phyloP scores from a whole-genome alignment of 2,329 filamentous ascomycete genomes.

The Grosmannia huntii region DNA sequence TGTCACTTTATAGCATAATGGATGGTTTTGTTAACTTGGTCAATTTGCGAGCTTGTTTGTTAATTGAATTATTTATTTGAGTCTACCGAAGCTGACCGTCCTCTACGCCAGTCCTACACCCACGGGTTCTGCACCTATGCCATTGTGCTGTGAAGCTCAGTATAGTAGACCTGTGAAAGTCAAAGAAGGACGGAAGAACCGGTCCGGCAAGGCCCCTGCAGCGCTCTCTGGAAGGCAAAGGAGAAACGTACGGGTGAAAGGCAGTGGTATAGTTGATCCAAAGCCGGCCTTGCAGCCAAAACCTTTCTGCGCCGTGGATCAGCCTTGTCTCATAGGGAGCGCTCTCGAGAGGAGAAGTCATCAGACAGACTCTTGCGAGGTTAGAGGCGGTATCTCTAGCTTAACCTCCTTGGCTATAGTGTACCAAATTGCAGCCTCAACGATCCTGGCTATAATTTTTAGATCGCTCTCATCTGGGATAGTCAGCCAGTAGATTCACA shows the following conservation, averaged over 20 bases:
- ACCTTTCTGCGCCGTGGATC: background rate
- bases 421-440: conserved; percentile 64
- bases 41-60: background rate
- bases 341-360: background rate
- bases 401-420: conserved; percentile 33
- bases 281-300: background rate
- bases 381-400: conserved; percentile 5
- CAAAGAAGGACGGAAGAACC: background rate
- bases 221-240: background rate
- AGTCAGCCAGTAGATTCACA: too few species aligned
- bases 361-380: background rate
- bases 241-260: background rate
- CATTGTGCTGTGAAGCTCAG: background rate
- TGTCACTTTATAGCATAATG: background rate
- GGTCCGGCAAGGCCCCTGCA: background rate
- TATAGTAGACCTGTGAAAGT: background rate
- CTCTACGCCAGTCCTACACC: background rate
- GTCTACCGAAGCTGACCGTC: background rate
- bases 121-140: background rate
- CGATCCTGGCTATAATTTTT: conserved; percentile 51
- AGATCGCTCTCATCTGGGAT: conserved; percentile 49
- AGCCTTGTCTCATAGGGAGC: background rate
- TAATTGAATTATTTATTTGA: background rate
- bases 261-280: background rate
- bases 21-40: background rate